Evolutionary conservation across 2,329 filamentous ascomycete genomes (phyloP).

Genomic region (Aspergillus japonicus): DNA sequence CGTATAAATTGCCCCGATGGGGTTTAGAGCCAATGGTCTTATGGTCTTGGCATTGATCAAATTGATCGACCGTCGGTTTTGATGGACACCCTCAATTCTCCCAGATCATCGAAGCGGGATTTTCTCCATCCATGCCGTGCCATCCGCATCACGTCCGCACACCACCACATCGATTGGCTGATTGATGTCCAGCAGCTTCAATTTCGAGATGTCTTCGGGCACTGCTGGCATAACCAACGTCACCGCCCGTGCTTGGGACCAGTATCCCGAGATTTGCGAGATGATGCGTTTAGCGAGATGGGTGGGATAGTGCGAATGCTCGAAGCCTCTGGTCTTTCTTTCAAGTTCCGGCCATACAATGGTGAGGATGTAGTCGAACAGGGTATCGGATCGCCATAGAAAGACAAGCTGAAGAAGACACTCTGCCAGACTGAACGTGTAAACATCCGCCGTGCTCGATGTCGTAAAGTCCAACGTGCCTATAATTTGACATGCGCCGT

Average conservation of each 20-base stretch:
- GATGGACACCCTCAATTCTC: background rate
- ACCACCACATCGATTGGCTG: constrained; percentile 8
- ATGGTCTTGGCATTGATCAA: background rate
- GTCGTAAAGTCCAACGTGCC: background rate
- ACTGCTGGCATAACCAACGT: constrained; percentile 10
- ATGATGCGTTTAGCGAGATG: constrained; percentile 24
- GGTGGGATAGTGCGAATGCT: constrained; percentile 25
- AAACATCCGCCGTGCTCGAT: constrained; percentile 11
- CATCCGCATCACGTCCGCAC: constrained; percentile 4
- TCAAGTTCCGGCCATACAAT: constrained; percentile 21
- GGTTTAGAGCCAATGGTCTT: background rate
- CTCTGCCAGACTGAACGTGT: constrained; percentile 17
- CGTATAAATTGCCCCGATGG: background rate
- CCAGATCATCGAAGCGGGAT: background rate
- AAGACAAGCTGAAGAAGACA: constrained; percentile 10
- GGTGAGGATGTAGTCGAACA: constrained; percentile 16
- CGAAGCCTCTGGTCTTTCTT: constrained; percentile 16
- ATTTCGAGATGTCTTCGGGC: constrained; percentile 12
- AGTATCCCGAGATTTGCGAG: constrained; percentile 12
- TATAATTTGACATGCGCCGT: constrained; percentile 2
- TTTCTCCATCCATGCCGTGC: constrained; percentile 5
- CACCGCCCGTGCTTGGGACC: background rate
- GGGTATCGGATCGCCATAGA: background rate
- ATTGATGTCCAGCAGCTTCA: constrained; percentile 13
- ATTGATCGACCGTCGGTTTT: too few species aligned